A percentile compares a stretch with the other conserved stretches of the same genome.
Evolutionary conservation across 805 yeast species (phyloP).

Genomic region (Kuraishia cidri): DNA sequence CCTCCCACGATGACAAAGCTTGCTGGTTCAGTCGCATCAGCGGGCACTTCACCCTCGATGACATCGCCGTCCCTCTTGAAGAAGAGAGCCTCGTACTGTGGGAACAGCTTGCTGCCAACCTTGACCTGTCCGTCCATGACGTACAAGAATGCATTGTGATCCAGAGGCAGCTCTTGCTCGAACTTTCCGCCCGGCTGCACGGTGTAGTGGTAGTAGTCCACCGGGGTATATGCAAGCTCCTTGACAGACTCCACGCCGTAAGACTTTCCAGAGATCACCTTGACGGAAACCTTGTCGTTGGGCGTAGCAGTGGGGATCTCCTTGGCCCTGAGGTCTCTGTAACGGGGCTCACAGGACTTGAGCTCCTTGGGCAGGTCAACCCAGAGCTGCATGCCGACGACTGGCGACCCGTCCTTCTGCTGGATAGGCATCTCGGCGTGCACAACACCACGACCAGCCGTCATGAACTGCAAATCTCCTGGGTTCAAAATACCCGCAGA

Average conservation of each 20-base stretch:
- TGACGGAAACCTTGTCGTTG: constrained; percentile 53
- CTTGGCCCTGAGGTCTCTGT: constrained; percentile 61
- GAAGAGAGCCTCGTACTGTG: constrained; percentile 44
- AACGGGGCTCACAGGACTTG: constrained; percentile 62
- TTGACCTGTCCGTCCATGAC: constrained; percentile 51
- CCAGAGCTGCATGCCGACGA: constrained; percentile 78
- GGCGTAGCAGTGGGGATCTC: constrained; percentile 69
- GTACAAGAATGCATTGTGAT: constrained; percentile 65
- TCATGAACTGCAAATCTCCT: constrained; percentile 91
- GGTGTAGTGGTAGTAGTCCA: constrained; percentile 59
- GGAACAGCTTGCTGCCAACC: constrained; percentile 31
- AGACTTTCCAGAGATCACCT: constrained; percentile 70
- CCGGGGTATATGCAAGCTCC: constrained; percentile 77
- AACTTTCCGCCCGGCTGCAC: constrained; percentile 60
- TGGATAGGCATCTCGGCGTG: constrained; percentile 82
- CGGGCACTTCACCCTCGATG: constrained; percentile 45
- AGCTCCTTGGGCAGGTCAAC: constrained; percentile 65
- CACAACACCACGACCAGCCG: constrained; percentile 83
- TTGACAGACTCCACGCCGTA: constrained; percentile 68
- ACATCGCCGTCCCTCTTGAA: constrained; percentile 64
- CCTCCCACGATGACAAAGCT: constrained; percentile 76
- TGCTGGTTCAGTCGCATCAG: constrained; percentile 28
- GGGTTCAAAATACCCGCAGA: constrained; percentile 65
- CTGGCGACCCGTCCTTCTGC: constrained; percentile 33
- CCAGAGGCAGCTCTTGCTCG: constrained; percentile 46